These are phyloP conservation scores for Simplicillium sp. DNA, from an alignment of 2,329 filamentous ascomycete genomes.

Conservation along the genomic window DNA sequence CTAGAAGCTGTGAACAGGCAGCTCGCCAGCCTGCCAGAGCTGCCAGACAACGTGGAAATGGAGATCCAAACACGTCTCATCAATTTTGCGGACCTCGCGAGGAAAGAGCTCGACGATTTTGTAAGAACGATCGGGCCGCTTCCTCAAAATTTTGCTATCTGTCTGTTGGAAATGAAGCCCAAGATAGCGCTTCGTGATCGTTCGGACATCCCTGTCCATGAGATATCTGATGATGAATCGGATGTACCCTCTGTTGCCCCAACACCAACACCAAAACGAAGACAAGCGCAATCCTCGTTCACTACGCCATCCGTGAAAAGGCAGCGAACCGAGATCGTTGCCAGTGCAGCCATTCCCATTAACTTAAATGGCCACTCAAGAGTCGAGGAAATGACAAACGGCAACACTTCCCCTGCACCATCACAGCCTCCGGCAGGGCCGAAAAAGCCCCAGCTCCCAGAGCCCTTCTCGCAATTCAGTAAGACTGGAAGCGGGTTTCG, in stretches of 20 bases:
- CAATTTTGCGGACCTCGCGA: slow-evolving; percentile 42
- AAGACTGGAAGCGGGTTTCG: slow-evolving; percentile 29
- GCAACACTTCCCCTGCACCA: slow-evolving; percentile 7
- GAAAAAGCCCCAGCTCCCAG: slow-evolving; percentile 12
- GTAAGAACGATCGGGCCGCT: slow-evolving; percentile 33
- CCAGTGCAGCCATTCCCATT: neutral
- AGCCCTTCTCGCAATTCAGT: slow-evolving; percentile 29
- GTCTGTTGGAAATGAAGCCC: slow-evolving; percentile 36
- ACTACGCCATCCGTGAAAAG: slow-evolving; percentile 22
- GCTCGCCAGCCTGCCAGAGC: slow-evolving; percentile 53
- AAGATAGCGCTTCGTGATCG: slow-evolving; percentile 31
- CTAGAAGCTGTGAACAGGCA: slow-evolving; percentile 42
- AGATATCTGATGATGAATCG: slow-evolving; percentile 29
- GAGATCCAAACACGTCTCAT: slow-evolving; percentile 52
- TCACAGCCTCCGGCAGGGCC: slow-evolving; percentile 8
- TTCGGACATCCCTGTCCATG: slow-evolving; percentile 22
- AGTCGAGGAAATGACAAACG: neutral
- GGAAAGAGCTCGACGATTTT: slow-evolving; percentile 42
- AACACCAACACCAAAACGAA: slow-evolving; percentile 19
- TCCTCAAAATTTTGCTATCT: slow-evolving; percentile 40
- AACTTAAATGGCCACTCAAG: too few species aligned
- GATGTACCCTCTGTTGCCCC: slow-evolving; percentile 15
- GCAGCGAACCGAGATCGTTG: slow-evolving; percentile 1
- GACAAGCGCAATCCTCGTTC: slow-evolving; percentile 13
- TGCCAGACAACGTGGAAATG: slow-evolving; percentile 57